Conservation (phyloP, 345 rosid species). For the Citrus mangshanensis region DNA sequence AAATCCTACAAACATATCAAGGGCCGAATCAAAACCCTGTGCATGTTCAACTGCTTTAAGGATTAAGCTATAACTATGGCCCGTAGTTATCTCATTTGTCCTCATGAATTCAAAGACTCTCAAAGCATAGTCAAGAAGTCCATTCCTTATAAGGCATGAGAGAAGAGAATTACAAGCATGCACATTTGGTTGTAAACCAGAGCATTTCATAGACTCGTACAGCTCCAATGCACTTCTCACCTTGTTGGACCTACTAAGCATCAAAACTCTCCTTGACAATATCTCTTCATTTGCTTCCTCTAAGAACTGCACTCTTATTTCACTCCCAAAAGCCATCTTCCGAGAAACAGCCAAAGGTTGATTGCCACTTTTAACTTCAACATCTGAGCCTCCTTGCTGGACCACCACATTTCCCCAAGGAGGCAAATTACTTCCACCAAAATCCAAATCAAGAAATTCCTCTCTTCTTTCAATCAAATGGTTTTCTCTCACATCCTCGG, state of each 20-base stretch:
- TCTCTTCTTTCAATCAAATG: not conserved
- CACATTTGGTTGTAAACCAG: constrained; percentile 40
- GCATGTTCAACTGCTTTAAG: constrained; percentile 59
- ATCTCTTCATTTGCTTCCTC: constrained; percentile 65
- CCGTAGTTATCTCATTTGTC: constrained; percentile 40
- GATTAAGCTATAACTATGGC: constrained; percentile 64
- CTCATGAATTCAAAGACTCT: constrained; percentile 54
- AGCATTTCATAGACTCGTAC: constrained; percentile 54
- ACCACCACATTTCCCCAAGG: constrained; percentile 29
- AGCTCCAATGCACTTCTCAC: constrained; percentile 62
- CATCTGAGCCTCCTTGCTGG: not conserved
- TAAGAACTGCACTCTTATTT: constrained; percentile 42
- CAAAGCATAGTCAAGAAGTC: constrained; percentile 40
- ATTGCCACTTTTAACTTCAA: constrained; percentile 14
- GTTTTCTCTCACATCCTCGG: constrained; percentile 19
- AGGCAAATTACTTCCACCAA: constrained; percentile 22
- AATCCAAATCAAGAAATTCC: constrained; percentile 19
- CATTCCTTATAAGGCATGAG: constrained; percentile 59
- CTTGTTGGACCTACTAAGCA: constrained; percentile 73
- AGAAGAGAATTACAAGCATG: constrained; percentile 77
- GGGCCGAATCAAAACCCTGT: constrained; percentile 53
- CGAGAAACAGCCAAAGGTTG: constrained; percentile 4
- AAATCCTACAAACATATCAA: constrained; percentile 47
- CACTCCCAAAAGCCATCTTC: constrained; percentile 1
- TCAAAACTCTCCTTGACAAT: constrained; percentile 60